Percentiles rank a stretch among this genome's conserved stretches.
phyloP scores from a whole-genome alignment of 2,329 filamentous ascomycete genomes.

The Aspergillus quadricinctus region DNA sequence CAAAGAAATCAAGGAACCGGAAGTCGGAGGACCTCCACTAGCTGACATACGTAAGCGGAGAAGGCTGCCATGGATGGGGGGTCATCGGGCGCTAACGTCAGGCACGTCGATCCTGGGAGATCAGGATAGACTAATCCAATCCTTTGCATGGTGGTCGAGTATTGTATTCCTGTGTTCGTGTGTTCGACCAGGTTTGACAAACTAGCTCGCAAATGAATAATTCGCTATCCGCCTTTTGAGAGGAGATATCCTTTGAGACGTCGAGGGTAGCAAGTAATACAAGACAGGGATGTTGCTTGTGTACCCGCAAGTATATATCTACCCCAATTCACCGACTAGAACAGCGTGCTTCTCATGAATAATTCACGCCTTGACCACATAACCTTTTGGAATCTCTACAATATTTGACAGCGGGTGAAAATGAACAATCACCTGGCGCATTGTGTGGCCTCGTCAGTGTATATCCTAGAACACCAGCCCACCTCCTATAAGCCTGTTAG shows the following conservation, averaged over 20 bases:
- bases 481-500: background rate
- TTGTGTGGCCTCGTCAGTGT: background rate
- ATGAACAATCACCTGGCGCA: no score
- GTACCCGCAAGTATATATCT: background rate
- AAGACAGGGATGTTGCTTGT: background rate
- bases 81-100: slow-evolving; percentile 15
- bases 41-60: slow-evolving; percentile 12
- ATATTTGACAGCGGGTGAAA: background rate
- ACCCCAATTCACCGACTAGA: background rate
- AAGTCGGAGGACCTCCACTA: background rate
- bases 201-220: background rate
- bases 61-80: background rate
- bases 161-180: background rate
- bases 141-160: background rate
- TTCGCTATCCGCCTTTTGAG: background rate
- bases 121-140: background rate
- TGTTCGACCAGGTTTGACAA: background rate
- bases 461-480: background rate
- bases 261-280: no score
- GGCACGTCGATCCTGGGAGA: slow-evolving; percentile 7
- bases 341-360: background rate
- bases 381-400: background rate
- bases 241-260: background rate
- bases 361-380: background rate
- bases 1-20: background rate